Conservation (phyloP, 768 basidiomycete species). For the Dictyophora rubrovolvata region DNA sequence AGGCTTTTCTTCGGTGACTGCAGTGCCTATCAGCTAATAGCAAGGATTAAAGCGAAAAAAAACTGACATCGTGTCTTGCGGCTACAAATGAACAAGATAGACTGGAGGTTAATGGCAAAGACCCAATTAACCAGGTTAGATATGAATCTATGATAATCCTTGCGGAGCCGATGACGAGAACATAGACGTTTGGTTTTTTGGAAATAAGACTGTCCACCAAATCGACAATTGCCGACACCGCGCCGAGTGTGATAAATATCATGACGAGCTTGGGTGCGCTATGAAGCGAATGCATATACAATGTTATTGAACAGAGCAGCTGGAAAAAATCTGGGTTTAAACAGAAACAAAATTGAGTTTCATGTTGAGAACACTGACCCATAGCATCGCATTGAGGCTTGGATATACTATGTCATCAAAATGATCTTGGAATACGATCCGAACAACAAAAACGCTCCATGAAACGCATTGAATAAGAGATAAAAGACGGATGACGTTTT, state of each 20-base stretch:
- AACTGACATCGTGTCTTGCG: slow-evolving; percentile 34
- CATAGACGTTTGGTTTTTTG: not conserved
- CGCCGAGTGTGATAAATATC: slow-evolving; percentile 7
- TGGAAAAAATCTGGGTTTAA: not conserved
- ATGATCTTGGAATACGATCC: not conserved
- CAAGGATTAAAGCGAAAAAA: slow-evolving; percentile 2
- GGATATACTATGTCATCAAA: not conserved
- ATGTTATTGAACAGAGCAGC: not conserved
- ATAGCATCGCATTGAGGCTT: not conserved
- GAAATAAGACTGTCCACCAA: not conserved
- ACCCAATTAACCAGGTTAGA: slow-evolving; percentile 39
- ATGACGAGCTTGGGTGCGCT: slow-evolving; percentile 6
- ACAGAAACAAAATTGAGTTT: not conserved
- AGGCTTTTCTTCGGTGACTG: slow-evolving; percentile 40
- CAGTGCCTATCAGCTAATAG: slow-evolving; percentile 7
- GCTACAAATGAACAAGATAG: slow-evolving; percentile 42
- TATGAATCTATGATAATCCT: not conserved
- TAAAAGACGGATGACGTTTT: not conserved
- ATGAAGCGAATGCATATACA: not conserved
- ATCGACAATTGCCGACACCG: not conserved
- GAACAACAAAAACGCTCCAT: not conserved
- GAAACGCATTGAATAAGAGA: not conserved
- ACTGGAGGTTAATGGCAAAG: slow-evolving; percentile 39
- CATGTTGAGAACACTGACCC: not conserved
- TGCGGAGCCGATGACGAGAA: not conserved